Evolutionary conservation across 352 stramenopile genomes (phyloP), one percentile per base, ranked within the genome.

Genomic region (Plasmopara viticola): DNA sequence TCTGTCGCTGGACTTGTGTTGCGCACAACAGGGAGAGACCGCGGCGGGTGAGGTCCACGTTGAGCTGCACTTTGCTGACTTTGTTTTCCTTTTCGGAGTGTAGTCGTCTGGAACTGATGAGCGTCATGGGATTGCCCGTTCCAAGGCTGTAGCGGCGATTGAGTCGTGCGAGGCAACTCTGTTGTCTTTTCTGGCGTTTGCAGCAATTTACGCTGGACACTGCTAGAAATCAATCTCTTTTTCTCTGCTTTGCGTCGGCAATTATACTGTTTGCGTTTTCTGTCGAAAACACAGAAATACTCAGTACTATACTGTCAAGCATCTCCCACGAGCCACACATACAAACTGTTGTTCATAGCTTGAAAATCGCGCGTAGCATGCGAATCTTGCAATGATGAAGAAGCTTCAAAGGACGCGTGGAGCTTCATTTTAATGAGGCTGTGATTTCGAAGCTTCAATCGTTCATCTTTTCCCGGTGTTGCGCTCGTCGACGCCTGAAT

Each of bases 261-360:
- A 45, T 64, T 56, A 9, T 83, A 63, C 35, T 70, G 76, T 50
- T 86, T 86, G 14, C 74, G 66, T 40, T 84, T 87, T 37, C 73
- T 84, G 9, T 20, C n/a, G 18, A 48, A 41, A 13, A 41, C 12
- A 56, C 15, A n/a, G 37, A 33, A 41, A 43, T 8, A 48, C 25
- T 52, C 7, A 60, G 43, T 46, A 41, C n/a, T 5, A 18, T 53
- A n/a, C n/a, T 44, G 9, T 37, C 42, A 49, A 34, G 10, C 9
- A 42, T 13, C 20, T 25, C 49, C 30, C 31, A 17, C 12, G 28
- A 28, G 14, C 49, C 14, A 54, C 45, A 55, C 64, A 25, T 70
- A 87, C 78, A 94, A 60, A 33, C 71, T 88, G 53, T 90, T 86
- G 60, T 94, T 94, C 58, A 94, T 94, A 2, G 78, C 73, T 37